Percentiles rank a stretch among this genome's conserved stretches.
These are phyloP conservation scores for Wickerhamomyces alni DNA, from an alignment of 805 yeast species.

Conservation along the genomic window DNA sequence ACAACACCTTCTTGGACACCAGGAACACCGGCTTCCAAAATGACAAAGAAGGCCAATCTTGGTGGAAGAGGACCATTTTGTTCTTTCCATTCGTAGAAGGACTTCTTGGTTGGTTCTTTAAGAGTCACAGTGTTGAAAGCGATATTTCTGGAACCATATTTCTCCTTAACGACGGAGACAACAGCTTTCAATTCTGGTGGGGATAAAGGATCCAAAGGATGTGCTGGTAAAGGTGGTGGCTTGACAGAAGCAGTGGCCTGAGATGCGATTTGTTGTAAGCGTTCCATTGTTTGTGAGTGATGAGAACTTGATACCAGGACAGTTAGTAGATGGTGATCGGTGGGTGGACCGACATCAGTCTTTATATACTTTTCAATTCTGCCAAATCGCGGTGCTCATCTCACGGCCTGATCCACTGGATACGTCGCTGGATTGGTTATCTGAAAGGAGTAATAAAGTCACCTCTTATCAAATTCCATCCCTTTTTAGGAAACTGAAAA, in stretches of 20 bases:
- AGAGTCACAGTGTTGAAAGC: slow-evolving; percentile 65
- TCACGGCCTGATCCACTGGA: too few species aligned
- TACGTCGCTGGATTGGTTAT: too few species aligned
- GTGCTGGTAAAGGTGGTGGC: slow-evolving; percentile 51
- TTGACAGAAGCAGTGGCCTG: slow-evolving; percentile 52
- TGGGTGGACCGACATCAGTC: not conserved
- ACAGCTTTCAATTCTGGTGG: slow-evolving; percentile 56
- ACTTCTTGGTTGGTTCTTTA: slow-evolving; percentile 63
- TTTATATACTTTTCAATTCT: not conserved
- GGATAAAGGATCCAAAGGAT: slow-evolving; percentile 69
- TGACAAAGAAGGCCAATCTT: slow-evolving; percentile 61
- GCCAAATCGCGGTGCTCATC: too few species aligned
- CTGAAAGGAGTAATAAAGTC: not conserved
- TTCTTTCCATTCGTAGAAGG: slow-evolving; percentile 62
- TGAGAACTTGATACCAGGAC: not conserved
- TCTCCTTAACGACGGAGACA: slow-evolving; percentile 43
- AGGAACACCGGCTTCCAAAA: slow-evolving; percentile 48
- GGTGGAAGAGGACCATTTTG: slow-evolving; percentile 56
- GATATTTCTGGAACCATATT: slow-evolving; percentile 40
- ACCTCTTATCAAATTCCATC: not conserved
- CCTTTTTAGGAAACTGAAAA: not conserved
- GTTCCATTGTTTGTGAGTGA: slow-evolving; percentile 43
- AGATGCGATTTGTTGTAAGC: slow-evolving; percentile 56
- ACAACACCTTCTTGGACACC: slow-evolving; percentile 72
- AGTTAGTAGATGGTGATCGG: too few species aligned